These are phyloP conservation scores for Solanum corneliomulleri DNA, from an alignment of 257 asterid species.

Conservation along the genomic window DNA sequence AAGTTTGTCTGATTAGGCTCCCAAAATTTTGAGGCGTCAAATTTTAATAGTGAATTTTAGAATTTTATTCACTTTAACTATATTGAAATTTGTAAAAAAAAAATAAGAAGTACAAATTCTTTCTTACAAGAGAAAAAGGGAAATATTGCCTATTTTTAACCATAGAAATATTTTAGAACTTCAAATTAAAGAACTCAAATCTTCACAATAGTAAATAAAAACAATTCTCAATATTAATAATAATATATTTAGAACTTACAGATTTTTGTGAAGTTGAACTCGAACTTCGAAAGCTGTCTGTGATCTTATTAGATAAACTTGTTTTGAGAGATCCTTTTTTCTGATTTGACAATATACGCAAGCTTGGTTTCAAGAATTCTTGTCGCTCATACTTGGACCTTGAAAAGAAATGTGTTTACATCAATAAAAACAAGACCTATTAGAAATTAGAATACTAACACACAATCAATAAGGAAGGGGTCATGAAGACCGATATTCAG, in stretches of 20 bases:
- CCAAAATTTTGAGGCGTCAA: neutral
- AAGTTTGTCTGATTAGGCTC: neutral
- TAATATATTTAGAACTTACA: slow-evolving; percentile 26
- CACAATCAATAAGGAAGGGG: neutral
- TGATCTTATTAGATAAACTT: slow-evolving; percentile 56
- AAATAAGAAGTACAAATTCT: neutral
- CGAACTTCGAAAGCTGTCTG: slow-evolving; percentile 57
- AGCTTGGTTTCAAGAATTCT: slow-evolving; percentile 90
- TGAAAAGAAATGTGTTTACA: slow-evolving; percentile 6
- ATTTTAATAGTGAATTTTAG: neutral
- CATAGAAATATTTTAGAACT: neutral
- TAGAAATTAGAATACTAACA: neutral
- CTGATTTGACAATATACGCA: slow-evolving; percentile 60
- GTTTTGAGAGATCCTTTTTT: slow-evolving; percentile 49
- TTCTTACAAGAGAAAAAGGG: neutral
- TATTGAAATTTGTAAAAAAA: neutral
- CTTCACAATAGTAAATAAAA: neutral
- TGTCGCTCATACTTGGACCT: slow-evolving; percentile 93
- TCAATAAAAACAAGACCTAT: neutral
- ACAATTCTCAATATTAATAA: neutral
- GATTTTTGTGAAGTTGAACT: slow-evolving; percentile 39
- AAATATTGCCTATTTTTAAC: neutral
- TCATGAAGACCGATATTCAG: neutral
- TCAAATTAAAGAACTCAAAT: neutral
- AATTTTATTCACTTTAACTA: neutral